A percentile compares a stretch with the other conserved stretches of the same genome.
These are phyloP conservation scores for Neopestalotiopsis sp. DNA, from an alignment of 2,329 filamentous ascomycete species.

Conservation along the genomic window DNA sequence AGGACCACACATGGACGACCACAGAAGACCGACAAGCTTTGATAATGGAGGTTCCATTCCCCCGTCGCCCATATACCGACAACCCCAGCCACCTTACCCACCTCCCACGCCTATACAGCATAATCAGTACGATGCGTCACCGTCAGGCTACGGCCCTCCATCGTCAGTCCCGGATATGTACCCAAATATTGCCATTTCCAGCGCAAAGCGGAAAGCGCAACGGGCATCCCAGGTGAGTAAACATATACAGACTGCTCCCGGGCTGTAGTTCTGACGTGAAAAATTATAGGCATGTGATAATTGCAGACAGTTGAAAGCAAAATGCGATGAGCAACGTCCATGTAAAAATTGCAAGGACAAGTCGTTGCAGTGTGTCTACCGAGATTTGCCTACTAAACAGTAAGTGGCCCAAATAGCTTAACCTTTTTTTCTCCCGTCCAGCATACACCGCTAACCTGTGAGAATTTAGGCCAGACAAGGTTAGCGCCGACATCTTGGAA, in stretches of 20 bases:
- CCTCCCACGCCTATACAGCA: constrained; percentile 37
- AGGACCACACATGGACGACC: constrained; percentile 50
- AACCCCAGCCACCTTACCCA: constrained; percentile 27
- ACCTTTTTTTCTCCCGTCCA: neutral
- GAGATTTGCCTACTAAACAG: constrained; percentile 91
- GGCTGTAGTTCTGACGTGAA: constrained; percentile 17
- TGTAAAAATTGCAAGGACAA: constrained; percentile 91
- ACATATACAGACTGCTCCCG: constrained; percentile 24
- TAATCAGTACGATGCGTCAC: constrained; percentile 34
- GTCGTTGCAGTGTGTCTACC: constrained; percentile 81
- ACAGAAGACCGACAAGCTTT: constrained; percentile 59
- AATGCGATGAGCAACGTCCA: constrained; percentile 86
- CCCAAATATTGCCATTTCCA: constrained; percentile 46
- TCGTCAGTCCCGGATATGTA: constrained; percentile 40
- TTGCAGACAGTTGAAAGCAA: constrained; percentile 86
- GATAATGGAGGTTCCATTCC: constrained; percentile 53
- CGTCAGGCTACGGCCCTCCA: constrained; percentile 46
- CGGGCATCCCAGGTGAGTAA: constrained; percentile 64
- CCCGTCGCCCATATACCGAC: constrained; percentile 45
- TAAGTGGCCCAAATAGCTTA: constrained; percentile 51
- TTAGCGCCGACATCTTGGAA: constrained; percentile 65
- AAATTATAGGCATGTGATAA: constrained; percentile 80
- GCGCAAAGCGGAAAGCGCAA: constrained; percentile 67
- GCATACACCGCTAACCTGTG: constrained; percentile 19
- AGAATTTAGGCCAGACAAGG: constrained; percentile 61